Evolutionary conservation across 352 stramenopile species (phyloP).

Genomic region (Globisporangium acanthophoron): DNA sequence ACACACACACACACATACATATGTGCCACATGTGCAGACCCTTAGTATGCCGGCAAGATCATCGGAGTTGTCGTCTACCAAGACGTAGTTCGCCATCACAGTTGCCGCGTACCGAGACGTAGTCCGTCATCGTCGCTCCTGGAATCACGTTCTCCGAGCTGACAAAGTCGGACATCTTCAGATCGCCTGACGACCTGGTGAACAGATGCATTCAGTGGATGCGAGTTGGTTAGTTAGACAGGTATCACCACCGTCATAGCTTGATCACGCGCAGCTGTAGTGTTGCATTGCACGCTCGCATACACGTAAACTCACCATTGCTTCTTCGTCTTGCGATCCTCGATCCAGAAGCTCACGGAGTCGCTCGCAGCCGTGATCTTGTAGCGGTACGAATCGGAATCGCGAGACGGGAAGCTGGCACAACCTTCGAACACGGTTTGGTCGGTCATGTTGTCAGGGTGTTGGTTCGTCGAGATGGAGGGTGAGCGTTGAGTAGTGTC

Average conservation of each 20-base stretch:
- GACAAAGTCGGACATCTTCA: slow-evolving; percentile 1
- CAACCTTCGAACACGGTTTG: neutral
- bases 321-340: slow-evolving; percentile 3
- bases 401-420: neutral
- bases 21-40: neutral
- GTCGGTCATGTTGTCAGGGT: neutral
- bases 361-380: neutral
- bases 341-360: slow-evolving; percentile 2
- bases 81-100: too few relatives aligned
- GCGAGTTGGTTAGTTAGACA: neutral
- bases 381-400: slow-evolving; percentile 2
- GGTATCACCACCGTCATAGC: too few relatives aligned
- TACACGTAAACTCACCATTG: slow-evolving; percentile 3
- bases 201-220: too few relatives aligned
- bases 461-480: neutral
- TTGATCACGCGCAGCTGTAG: too few relatives aligned
- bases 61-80: too few relatives aligned
- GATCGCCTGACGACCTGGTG: neutral
- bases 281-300: neutral
- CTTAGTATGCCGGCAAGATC: too few relatives aligned
- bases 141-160: slow-evolving; percentile 3
- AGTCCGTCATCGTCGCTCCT: neutral
- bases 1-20: neutral
- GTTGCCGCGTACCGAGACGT: slow-evolving; percentile 3
- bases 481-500: neutral